phyloP scores from a whole-genome alignment of 2,329 filamentous ascomycete genomes.

The Alternaria postmessia region DNA sequence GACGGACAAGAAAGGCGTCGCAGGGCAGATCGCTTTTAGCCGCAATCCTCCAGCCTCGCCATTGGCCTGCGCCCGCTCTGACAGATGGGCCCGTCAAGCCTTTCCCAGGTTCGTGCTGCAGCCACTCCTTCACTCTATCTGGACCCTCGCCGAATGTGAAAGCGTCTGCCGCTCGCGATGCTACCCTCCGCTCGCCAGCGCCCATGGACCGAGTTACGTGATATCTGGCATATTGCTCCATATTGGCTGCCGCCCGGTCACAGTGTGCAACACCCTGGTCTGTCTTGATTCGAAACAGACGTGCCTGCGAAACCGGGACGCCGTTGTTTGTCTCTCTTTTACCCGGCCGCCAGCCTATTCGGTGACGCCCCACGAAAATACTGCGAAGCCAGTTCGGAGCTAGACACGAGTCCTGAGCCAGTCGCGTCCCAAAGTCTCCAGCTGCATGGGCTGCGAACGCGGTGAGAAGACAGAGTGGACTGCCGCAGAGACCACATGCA shows the following conservation, averaged over 20 bases:
- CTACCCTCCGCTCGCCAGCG: conserved; percentile 30
- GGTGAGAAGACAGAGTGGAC: conserved; percentile 25
- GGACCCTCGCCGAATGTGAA: conserved; percentile 24
- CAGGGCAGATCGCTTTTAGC: conserved; percentile 29
- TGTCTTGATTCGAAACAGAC: conserved; percentile 41
- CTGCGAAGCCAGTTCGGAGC: conserved; percentile 23
- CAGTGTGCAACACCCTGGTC: conserved; percentile 42
- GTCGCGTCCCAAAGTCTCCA: conserved; percentile 26
- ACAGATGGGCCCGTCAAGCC: conserved; percentile 17
- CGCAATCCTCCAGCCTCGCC: conserved; percentile 8
- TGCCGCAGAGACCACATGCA: conserved; percentile 34
- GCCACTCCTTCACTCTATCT: conserved; percentile 21
- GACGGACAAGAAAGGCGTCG: conserved; percentile 23
- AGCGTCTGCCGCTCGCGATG: conserved; percentile 28
- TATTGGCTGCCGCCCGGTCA: conserved; percentile 40
- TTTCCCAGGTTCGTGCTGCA: conserved; percentile 21
- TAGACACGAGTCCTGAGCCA: conserved; percentile 20
- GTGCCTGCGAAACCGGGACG: conserved; percentile 42
- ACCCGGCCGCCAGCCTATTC: conserved; percentile 44
- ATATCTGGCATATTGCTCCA: conserved; percentile 46
- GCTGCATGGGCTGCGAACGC: conserved; percentile 33
- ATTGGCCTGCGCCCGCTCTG: conserved; percentile 21
- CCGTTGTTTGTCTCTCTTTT: conserved; percentile 46
- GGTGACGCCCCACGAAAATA: conserved; percentile 42
- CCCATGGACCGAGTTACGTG: conserved; percentile 40